Conservation (phyloP, 169 alveolate species). For the Perkinsus olseni region DNA sequence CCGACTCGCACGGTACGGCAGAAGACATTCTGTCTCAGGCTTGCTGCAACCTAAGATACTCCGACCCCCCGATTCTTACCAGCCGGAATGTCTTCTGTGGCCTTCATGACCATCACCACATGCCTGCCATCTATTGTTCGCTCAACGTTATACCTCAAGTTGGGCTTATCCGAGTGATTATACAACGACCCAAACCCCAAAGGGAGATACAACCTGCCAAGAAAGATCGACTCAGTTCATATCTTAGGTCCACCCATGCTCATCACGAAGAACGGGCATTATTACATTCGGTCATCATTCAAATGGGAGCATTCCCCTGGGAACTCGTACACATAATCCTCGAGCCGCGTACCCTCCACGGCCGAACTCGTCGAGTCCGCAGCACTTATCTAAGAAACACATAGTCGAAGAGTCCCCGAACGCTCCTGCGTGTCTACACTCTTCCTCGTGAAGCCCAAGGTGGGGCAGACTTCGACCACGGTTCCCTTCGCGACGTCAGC, state of each 20-base stretch:
- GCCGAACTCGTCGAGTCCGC: background rate
- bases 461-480: background rate
- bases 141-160: background rate
- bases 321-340: background rate
- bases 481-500: background rate
- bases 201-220: background rate
- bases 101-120: background rate
- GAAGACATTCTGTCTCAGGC: too few relatives aligned
- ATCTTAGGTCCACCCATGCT: too few relatives aligned
- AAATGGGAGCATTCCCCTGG: background rate
- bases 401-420: background rate
- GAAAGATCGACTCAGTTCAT: too few relatives aligned
- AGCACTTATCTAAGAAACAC: background rate
- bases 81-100: background rate
- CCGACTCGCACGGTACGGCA: too few relatives aligned
- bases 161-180: background rate
- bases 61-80: background rate
- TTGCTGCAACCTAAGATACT: too few relatives aligned
- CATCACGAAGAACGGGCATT: background rate
- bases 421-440: background rate
- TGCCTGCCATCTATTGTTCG: background rate
- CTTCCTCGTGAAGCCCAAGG: background rate
- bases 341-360: background rate
- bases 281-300: background rate
- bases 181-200: background rate